These are phyloP conservation scores for Aspergillus conjunctus DNA, from an alignment of 495 filamentous ascomycete species.

Conservation along the genomic window DNA sequence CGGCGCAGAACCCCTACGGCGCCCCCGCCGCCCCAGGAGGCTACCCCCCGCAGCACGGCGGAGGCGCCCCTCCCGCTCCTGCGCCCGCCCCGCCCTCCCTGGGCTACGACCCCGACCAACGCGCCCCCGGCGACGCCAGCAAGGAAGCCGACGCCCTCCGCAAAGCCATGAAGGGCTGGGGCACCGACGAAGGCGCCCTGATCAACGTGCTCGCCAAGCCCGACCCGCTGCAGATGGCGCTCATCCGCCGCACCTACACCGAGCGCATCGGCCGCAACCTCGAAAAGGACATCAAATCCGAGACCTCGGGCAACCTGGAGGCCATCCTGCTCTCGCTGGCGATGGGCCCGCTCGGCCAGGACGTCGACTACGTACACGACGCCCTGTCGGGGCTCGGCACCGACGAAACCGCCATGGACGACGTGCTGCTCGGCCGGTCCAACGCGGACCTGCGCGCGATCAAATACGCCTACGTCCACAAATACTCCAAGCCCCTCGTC, in stretches of 20 bases:
- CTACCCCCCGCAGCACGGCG: slow-evolving; percentile 2
- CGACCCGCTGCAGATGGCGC: slow-evolving; percentile 66
- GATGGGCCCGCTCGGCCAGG: slow-evolving; percentile 68
- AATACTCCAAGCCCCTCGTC: slow-evolving; percentile 60
- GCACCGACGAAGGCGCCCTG: slow-evolving; percentile 72
- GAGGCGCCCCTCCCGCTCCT: slow-evolving; percentile 9
- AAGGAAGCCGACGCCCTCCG: slow-evolving; percentile 65
- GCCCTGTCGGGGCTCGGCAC: slow-evolving; percentile 73
- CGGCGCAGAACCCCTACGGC: slow-evolving; percentile 12
- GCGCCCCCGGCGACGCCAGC: slow-evolving; percentile 58
- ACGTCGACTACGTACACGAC: slow-evolving; percentile 61
- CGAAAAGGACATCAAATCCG: slow-evolving; percentile 65
- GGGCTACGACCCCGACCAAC: slow-evolving; percentile 59
- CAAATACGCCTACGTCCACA: slow-evolving; percentile 67
- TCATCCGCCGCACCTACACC: slow-evolving; percentile 63
- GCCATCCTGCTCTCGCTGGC: slow-evolving; percentile 62
- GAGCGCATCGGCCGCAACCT: slow-evolving; percentile 58
- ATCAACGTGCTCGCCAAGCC: slow-evolving; percentile 62
- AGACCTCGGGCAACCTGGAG: slow-evolving; percentile 69
- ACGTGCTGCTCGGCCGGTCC: slow-evolving; percentile 72
- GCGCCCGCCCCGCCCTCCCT: slow-evolving; percentile 42
- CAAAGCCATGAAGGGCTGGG: slow-evolving; percentile 80
- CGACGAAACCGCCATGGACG: slow-evolving; percentile 75
- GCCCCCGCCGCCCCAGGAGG: background rate
- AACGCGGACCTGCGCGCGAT: slow-evolving; percentile 80